Evolutionary conservation across 2,329 filamentous ascomycete species (phyloP).

Genomic region (Epichloe sylvatica): DNA sequence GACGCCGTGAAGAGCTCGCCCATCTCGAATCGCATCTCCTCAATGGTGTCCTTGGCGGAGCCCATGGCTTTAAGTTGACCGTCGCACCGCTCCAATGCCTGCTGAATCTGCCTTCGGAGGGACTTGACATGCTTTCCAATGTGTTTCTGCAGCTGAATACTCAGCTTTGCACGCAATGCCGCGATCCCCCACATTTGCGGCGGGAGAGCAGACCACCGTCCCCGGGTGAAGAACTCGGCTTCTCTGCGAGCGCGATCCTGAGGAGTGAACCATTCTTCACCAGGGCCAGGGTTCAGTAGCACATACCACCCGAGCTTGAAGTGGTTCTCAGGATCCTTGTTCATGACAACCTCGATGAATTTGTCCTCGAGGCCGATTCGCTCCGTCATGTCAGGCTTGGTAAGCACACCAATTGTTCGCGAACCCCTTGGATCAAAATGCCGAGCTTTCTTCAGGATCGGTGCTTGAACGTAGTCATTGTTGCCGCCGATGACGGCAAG

Average conservation of each 20-base stretch:
- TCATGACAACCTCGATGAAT: slow-evolving; percentile 38
- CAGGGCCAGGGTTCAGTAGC: slow-evolving; percentile 34
- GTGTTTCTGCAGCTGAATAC: slow-evolving; percentile 35
- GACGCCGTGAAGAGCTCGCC: slow-evolving; percentile 38
- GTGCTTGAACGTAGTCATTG: slow-evolving; percentile 39
- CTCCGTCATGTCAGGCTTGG: slow-evolving; percentile 39
- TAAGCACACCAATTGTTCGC: slow-evolving; percentile 37
- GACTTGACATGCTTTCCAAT: slow-evolving; percentile 38
- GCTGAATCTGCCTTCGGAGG: slow-evolving; percentile 36
- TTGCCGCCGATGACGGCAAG: slow-evolving; percentile 42
- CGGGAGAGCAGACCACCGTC: slow-evolving; percentile 34
- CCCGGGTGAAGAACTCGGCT: slow-evolving; percentile 34
- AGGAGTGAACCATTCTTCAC: slow-evolving; percentile 29
- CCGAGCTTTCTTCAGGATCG: slow-evolving; percentile 36
- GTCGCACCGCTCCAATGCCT: slow-evolving; percentile 34
- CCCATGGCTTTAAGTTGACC: slow-evolving; percentile 36
- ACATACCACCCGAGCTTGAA: slow-evolving; percentile 40
- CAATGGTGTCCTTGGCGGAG: slow-evolving; percentile 35
- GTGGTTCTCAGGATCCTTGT: slow-evolving; percentile 34
- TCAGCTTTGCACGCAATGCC: slow-evolving; percentile 34
- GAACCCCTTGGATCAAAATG: slow-evolving; percentile 35
- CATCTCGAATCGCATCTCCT: slow-evolving; percentile 40
- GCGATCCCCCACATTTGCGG: slow-evolving; percentile 31
- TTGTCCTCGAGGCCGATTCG: slow-evolving; percentile 39
- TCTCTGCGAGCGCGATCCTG: slow-evolving; percentile 29